These are phyloP conservation scores for Stropharia rugosoannulata DNA, from an alignment of 768 basidiomycete genomes.

Conservation along the genomic window DNA sequence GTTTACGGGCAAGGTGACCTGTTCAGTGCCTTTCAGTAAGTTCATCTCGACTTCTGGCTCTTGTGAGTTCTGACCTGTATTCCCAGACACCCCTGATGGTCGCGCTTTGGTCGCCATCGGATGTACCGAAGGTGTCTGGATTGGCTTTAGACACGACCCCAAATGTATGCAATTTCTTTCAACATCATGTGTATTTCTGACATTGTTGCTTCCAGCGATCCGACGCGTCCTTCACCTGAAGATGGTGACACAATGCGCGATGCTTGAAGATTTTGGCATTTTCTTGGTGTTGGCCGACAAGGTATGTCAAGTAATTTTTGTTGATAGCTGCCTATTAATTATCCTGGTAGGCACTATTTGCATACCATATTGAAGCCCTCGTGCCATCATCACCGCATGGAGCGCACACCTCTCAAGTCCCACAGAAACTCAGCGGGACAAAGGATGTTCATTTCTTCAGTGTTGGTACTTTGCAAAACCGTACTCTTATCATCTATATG, in stretches of 20 bases:
- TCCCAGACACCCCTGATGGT: constrained; percentile 77
- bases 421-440: constrained; percentile 87
- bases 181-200: not conserved
- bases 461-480: constrained; percentile 81
- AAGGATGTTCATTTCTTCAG: constrained; percentile 97
- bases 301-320: constrained; percentile 32
- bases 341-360: constrained; percentile 68
- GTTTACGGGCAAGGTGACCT: constrained; percentile 85
- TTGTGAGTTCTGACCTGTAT: constrained; percentile 1
- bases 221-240: constrained; percentile 92
- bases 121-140: constrained; percentile 97
- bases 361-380: constrained; percentile 94
- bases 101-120: constrained; percentile 90
- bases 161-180: constrained; percentile 53
- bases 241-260: constrained; percentile 92
- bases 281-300: constrained; percentile 96
- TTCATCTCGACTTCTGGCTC: not conserved
- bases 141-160: constrained; percentile 90
- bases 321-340: not conserved
- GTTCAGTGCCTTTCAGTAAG: constrained; percentile 90
- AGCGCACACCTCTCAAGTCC: constrained; percentile 69
- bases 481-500: constrained; percentile 93
- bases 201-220: constrained; percentile 55
- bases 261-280: constrained; percentile 94
- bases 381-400: constrained; percentile 83